Conservation (phyloP, 73 alveolate species). For the Vitrella brassicaformis region DNA sequence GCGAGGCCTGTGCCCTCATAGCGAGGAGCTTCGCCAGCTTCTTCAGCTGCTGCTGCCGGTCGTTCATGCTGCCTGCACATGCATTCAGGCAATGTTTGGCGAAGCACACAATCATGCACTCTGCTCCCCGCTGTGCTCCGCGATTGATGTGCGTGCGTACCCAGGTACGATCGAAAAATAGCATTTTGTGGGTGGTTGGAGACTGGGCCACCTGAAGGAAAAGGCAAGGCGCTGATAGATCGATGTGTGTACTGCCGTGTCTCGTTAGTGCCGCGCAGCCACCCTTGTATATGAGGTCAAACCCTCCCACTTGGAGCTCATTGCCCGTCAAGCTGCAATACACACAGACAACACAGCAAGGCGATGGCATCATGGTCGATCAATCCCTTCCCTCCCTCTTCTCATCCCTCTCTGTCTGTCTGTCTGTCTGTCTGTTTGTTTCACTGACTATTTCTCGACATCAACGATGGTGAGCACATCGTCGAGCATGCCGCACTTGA, state of each 20-base stretch:
- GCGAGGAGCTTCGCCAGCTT: neutral
- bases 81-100: neutral
- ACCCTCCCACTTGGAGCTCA: slow-evolving; percentile 1
- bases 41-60: neutral
- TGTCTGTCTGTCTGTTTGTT: neutral
- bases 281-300: slow-evolving; percentile 18
- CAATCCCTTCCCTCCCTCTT: neutral
- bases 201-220: neutral
- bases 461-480: slow-evolving; percentile 30
- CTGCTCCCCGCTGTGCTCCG: neutral
- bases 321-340: neutral
- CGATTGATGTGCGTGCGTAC: neutral
- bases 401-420: slow-evolving; percentile 14
- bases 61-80: neutral
- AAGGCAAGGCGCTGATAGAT: neutral
- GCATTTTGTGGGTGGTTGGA: neutral
- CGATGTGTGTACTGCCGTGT: too few species aligned
- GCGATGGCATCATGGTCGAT: neutral
- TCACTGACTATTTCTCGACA: slow-evolving; percentile 17
- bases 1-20: neutral
- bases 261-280: too few species aligned
- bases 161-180: neutral
- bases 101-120: neutral
- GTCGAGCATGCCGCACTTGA: slow-evolving; percentile 28
- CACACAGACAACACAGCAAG: neutral